Conservation (phyloP, 129 eudicot species). For the Tagetes erecta region DNA sequence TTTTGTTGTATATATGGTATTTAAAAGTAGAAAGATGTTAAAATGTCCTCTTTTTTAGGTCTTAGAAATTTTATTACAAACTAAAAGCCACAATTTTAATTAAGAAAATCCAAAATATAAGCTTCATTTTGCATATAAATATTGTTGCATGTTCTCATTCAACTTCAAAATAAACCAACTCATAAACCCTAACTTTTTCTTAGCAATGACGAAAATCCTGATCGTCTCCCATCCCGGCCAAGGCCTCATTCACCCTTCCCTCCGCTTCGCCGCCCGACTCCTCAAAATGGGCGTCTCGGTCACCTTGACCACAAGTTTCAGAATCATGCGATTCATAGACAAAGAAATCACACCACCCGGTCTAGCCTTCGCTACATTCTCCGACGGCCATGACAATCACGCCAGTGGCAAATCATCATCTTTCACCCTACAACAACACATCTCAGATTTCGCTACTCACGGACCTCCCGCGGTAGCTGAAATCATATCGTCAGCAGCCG, state of each 20-base stretch:
- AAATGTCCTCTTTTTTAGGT: too few relatives aligned
- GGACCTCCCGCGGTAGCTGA: slow-evolving; percentile 5
- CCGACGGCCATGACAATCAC: background rate
- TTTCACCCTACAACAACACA: slow-evolving; percentile 1
- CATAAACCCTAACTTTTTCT: background rate
- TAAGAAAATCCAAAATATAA: too few relatives aligned
- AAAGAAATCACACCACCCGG: background rate
- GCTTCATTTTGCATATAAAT: too few relatives aligned
- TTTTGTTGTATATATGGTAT: too few relatives aligned
- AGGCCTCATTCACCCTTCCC: slow-evolving; percentile 48
- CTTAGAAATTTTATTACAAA: too few relatives aligned
- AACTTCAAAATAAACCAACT: background rate
- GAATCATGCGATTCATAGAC: background rate
- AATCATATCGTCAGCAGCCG: background rate
- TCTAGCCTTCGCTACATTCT: slow-evolving; percentile 7
- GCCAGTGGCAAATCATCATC: background rate
- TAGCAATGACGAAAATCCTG: slow-evolving; percentile 20
- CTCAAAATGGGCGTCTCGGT: slow-evolving; percentile 27
- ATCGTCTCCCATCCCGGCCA: slow-evolving; percentile 35
- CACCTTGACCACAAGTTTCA: slow-evolving; percentile 22
- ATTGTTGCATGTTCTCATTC: slow-evolving; percentile 7
- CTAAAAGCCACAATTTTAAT: too few relatives aligned
- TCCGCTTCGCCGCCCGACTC: slow-evolving; percentile 35
- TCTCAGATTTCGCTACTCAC: slow-evolving; percentile 13
- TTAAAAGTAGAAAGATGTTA: too few relatives aligned